These are phyloP conservation scores for Coniferiporia weirii DNA, from an alignment of 1,284 basidiomycete species.

Conservation along the genomic window DNA sequence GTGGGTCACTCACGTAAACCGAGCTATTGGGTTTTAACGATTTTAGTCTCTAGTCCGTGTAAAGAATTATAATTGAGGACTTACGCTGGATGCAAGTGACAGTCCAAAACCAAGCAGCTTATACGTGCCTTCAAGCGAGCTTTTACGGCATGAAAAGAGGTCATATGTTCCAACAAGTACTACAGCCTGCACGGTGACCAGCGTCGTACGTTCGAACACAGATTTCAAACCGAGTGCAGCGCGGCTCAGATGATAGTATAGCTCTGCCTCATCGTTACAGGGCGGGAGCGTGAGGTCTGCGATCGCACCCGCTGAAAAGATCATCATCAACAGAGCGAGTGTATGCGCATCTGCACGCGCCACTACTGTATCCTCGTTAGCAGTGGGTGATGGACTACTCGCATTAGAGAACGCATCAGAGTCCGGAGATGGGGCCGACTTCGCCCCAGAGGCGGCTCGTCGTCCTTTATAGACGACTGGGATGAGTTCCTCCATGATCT, in stretches of 20 bases:
- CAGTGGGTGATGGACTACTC: not conserved
- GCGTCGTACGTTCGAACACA: conserved; percentile 21
- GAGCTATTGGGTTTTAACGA: conserved; percentile 1
- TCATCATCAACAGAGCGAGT: conserved; percentile 19
- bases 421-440: not conserved
- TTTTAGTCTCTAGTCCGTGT: not conserved
- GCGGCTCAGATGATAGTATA: conserved; percentile 24
- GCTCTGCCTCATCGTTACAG: conserved; percentile 23
- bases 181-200: conserved; percentile 15
- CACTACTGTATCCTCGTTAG: not conserved
- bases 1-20: conserved; percentile 11
- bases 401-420: not conserved
- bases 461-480: conserved; percentile 2
- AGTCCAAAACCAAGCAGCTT: conserved; percentile 24
- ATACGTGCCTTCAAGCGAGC: conserved; percentile 21
- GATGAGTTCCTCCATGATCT: conserved; percentile 19
- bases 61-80: conserved; percentile 3
- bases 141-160: conserved; percentile 5
- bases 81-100: conserved; percentile 25
- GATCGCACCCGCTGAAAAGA: conserved; percentile 22
- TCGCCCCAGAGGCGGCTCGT: not conserved
- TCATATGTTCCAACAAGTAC: conserved; percentile 10
- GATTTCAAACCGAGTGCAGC: conserved; percentile 21
- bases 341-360: conserved; percentile 5
- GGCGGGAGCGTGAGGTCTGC: conserved; percentile 23